Conservation (phyloP, 2,329 filamentous ascomycete species). For the Rhynchosporium agropyri region DNA sequence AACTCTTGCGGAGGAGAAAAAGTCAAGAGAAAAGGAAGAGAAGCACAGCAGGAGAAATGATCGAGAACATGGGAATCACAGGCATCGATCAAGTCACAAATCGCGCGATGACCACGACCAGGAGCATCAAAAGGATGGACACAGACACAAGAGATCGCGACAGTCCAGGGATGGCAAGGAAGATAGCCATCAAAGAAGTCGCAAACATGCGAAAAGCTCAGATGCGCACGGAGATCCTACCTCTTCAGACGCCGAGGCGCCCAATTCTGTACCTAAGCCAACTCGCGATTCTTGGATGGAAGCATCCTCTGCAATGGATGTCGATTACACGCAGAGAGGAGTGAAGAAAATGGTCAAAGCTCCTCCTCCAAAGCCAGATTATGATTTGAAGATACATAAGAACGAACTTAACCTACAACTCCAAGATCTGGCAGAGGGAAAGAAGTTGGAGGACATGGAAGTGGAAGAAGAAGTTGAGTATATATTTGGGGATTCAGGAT, state of each 20-base stretch:
- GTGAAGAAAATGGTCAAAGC: constrained; percentile 56
- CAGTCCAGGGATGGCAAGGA: constrained; percentile 45
- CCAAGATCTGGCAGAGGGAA: constrained; percentile 59
- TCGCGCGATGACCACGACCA: constrained; percentile 36
- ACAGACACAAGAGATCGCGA: constrained; percentile 64
- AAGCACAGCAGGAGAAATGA: constrained; percentile 49
- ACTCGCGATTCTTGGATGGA: constrained; percentile 95
- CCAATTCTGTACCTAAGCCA: constrained; percentile 30
- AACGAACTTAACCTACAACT: constrained; percentile 80
- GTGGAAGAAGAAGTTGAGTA: constrained; percentile 70
- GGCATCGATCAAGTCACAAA: constrained; percentile 41
- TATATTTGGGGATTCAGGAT: constrained; percentile 85
- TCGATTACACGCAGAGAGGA: constrained; percentile 77
- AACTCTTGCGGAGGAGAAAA: constrained; percentile 67
- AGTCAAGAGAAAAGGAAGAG: constrained; percentile 52
- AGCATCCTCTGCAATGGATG: constrained; percentile 75
- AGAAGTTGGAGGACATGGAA: constrained; percentile 54
- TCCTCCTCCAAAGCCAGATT: constrained; percentile 39
- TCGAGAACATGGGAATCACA: constrained; percentile 42
- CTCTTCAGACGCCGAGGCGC: constrained; percentile 54
- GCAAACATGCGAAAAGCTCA: constrained; percentile 47
- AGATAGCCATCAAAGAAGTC: constrained; percentile 39
- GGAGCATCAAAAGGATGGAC: constrained; percentile 46
- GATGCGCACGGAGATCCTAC: constrained; percentile 56
- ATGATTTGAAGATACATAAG: constrained; percentile 59